Conservation (phyloP, 441 rosid genomes). For the Gossypium lobatum region DNA sequence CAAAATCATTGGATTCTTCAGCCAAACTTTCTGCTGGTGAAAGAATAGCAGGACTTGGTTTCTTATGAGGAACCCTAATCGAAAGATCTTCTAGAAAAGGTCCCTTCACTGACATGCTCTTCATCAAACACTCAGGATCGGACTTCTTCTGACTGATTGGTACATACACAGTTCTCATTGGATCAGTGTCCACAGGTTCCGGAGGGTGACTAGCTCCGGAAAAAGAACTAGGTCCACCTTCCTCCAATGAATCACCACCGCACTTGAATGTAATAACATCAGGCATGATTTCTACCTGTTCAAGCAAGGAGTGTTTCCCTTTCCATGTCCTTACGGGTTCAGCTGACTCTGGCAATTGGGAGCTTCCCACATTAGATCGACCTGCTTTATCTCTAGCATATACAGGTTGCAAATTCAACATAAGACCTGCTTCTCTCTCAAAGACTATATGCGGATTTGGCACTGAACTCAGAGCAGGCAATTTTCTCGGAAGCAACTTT, state of each 20-base stretch:
- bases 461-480: conserved; percentile 37
- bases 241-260: conserved; percentile 55
- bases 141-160: conserved; percentile 58
- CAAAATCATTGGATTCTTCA: conserved; percentile 54
- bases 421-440: conserved; percentile 43
- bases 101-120: conserved; percentile 61
- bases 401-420: conserved; percentile 33
- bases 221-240: conserved; percentile 63
- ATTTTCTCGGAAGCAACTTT: conserved; percentile 42
- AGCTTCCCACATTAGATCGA: conserved; percentile 27
- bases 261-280: conserved; percentile 41
- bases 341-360: conserved; percentile 37
- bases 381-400: conserved; percentile 45
- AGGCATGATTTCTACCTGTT: conserved; percentile 42
- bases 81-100: conserved; percentile 77
- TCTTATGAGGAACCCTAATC: conserved; percentile 52
- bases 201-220: conserved; percentile 92
- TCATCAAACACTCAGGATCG: conserved; percentile 60
- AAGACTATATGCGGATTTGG: conserved; percentile 33
- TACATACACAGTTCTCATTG: conserved; percentile 59
- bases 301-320: conserved; percentile 47
- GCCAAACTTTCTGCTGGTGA: conserved; percentile 63
- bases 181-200: conserved; percentile 81
- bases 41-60: conserved; percentile 41
- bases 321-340: conserved; percentile 49